Conservation (phyloP, 2,329 filamentous ascomycete species). For the Monilinia fructicola region DNA sequence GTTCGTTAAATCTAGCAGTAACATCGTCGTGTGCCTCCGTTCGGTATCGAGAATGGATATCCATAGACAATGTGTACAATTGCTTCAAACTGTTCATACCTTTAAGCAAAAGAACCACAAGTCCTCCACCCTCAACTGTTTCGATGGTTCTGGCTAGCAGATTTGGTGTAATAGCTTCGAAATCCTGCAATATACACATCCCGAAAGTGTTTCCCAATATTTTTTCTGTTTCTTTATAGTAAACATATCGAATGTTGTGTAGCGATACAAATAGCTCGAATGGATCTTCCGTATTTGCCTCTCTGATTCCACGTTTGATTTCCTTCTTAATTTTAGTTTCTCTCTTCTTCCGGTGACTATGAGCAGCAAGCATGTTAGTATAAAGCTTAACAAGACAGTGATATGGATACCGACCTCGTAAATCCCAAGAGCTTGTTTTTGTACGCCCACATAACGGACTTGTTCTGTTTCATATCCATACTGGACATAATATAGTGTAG, state of each 20-base stretch:
- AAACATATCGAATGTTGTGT: constrained; percentile 97
- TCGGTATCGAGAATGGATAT: constrained; percentile 92
- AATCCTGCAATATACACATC: constrained; percentile 98
- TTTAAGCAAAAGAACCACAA: constrained; percentile 88
- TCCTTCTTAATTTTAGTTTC: constrained; percentile 98
- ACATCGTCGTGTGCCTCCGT: constrained; percentile 97
- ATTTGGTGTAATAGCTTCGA: constrained; percentile 97
- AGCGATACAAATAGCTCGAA: constrained; percentile 97
- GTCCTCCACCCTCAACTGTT: constrained; percentile 92
- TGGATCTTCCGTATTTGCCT: constrained; percentile 88
- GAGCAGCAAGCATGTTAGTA: constrained; percentile 27
- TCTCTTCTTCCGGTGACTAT: constrained; percentile 93
- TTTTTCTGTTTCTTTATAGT: constrained; percentile 99
- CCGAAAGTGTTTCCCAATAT: constrained; percentile 97
- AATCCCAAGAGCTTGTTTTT: constrained; percentile 97
- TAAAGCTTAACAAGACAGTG: constrained; percentile 8
- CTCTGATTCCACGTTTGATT: constrained; percentile 89
- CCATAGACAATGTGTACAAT: constrained; percentile 95
- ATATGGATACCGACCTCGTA: constrained; percentile 57
- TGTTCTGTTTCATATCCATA: constrained; percentile 89
- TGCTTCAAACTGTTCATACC: constrained; percentile 97
- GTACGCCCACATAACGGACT: constrained; percentile 97
- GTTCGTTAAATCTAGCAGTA: constrained; percentile 93
- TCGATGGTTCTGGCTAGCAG: constrained; percentile 91
- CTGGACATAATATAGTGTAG: constrained; percentile 90